A percentile compares a stretch with the other conserved stretches of the same genome.
Evolutionary conservation across 1,284 basidiomycete genomes (phyloP).

Genomic region (Microbotryum violaceum): DNA sequence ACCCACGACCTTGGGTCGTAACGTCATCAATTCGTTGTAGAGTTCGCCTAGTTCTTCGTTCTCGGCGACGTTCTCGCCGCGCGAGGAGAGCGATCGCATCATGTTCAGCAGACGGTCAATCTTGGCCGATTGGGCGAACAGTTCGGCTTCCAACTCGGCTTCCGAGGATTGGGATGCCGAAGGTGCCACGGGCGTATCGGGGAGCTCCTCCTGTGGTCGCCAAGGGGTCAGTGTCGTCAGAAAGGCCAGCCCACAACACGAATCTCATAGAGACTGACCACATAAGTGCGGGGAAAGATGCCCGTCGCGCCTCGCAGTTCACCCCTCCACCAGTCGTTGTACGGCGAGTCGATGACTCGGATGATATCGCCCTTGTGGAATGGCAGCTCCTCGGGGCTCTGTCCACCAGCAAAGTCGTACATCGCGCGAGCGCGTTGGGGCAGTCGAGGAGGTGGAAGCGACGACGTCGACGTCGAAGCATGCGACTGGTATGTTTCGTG

Average conservation of each 20-base stretch:
- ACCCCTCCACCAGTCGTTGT: conserved; percentile 98
- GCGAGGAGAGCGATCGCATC: conserved; percentile 62
- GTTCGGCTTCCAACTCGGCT: conserved; percentile 77
- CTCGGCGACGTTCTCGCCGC: conserved; percentile 76
- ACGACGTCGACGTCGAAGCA: too few relatives aligned
- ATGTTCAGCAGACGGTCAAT: conserved; percentile 81
- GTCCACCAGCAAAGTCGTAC: conserved; percentile 73
- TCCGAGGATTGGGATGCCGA: conserved; percentile 52
- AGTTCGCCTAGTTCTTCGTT: conserved; percentile 94
- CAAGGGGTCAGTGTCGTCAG: not conserved
- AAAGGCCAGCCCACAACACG: too few relatives aligned
- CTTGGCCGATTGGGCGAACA: conserved; percentile 74
- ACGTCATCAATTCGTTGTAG: conserved; percentile 77
- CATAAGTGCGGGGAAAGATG: conserved; percentile 97
- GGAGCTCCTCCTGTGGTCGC: conserved; percentile 63
- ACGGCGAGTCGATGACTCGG: conserved; percentile 89
- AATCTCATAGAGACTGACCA: conserved; percentile 50
- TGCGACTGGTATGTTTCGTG: too few relatives aligned
- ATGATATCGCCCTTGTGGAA: conserved; percentile 93
- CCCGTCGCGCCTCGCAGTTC: conserved; percentile 86
- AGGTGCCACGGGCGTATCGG: conserved; percentile 71
- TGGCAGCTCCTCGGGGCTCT: conserved; percentile 81
- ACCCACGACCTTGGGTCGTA: conserved; percentile 90
- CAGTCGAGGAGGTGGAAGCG: too few relatives aligned
- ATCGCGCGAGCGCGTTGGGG: conserved; percentile 65